Conservation (phyloP, 192 early-diverging fungal species). For the Coemansia sp. region DNA sequence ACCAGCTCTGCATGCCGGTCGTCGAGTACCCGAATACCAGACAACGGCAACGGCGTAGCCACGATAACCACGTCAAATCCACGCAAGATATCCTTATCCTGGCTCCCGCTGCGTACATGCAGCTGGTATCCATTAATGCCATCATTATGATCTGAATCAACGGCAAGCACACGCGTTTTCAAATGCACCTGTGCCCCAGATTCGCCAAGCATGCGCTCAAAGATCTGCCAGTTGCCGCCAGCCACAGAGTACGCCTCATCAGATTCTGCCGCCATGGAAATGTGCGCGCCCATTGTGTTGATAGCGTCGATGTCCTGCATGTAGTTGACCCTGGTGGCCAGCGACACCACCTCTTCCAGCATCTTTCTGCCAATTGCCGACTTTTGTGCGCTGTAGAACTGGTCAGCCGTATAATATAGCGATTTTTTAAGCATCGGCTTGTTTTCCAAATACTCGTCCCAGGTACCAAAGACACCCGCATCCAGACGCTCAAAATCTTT, state of each 20-base stretch:
- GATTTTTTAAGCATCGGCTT: conserved; percentile 17
- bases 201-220: conserved; percentile 20
- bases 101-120: neutral
- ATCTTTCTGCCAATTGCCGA: conserved; percentile 12
- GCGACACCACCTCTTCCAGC: conserved; percentile 28
- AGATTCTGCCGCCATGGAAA: conserved; percentile 36
- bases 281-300: conserved; percentile 29
- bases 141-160: conserved; percentile 1
- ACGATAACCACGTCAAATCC: conserved; percentile 28
- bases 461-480: conserved; percentile 12
- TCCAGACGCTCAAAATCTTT: conserved; percentile 8
- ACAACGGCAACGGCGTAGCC: conserved; percentile 26
- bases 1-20: neutral
- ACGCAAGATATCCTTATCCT: neutral
- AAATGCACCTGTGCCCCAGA: conserved; percentile 20
- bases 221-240: conserved; percentile 39
- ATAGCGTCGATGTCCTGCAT: conserved; percentile 34
- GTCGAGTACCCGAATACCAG: conserved; percentile 10
- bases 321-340: conserved; percentile 42
- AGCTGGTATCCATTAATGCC: neutral
- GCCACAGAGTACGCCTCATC: conserved; percentile 28
- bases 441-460: conserved; percentile 29
- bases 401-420: conserved; percentile 27
- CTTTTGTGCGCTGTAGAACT: conserved; percentile 18
- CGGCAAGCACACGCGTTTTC: conserved; percentile 5